Evolutionary conservation across 2,329 filamentous ascomycete species (phyloP), one percentile per base, ranked within the genome.

Genomic region (Colletotrichum spinosum): DNA sequence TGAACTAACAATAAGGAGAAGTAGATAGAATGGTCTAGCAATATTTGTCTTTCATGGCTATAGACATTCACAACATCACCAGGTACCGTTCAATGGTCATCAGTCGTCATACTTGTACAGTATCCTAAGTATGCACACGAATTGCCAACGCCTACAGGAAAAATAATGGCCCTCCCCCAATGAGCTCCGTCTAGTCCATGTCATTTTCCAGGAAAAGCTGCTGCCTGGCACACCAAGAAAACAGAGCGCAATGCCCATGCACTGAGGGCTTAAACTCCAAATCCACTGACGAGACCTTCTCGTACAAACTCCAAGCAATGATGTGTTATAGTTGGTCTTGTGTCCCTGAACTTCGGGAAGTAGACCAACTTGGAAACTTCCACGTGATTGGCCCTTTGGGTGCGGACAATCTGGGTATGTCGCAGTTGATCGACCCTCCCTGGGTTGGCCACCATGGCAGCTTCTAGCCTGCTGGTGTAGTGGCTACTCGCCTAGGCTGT

Each of bases 381-480:
- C 25, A 25, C 4, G 25, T 25, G 25, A 25, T 25, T 25, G 25
- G 25, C 25, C 25, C 25, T 25, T 25, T 25, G 25, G 25, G 25
- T 5, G 25, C 25, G 25, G 25, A 25, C 4, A 25, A 4, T 25
- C 5, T 25, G 25, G 25, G 25, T 5, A 25, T 25, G 25, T 25
- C 25, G 25, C 25, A 25, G 25, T 25, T 25, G 13, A 6, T 51
- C 33, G 58, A 38, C 46, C 25, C 12, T n/a, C 33, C 10, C 25
- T 39, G 33, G 41, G 46, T 8, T 25, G 33, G 38, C 55, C 44
- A 61, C 33, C 41, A 39, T 35, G 59, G 59, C 42, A 58, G 25
- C 49, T 12, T 58, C 64, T 68, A 68, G 53, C 42, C 48, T 50
- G 56, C 60, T 15, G 67, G 67, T 12, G 64, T 68, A 13, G 65